Evolutionary conservation across 441 rosid species (phyloP).

Genomic region (Erodium moschatum): DNA sequence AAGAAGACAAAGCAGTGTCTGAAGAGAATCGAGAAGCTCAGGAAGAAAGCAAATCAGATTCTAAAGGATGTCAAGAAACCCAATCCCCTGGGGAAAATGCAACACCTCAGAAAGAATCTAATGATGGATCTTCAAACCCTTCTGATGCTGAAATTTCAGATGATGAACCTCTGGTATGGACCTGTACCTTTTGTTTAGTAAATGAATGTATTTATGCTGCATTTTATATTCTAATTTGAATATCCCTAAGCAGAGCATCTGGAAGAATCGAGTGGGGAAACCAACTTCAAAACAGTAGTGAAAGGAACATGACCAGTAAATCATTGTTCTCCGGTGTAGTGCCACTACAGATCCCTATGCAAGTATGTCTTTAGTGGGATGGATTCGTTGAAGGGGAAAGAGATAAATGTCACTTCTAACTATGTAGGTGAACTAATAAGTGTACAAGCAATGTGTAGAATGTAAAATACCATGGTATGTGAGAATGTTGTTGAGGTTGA

Average conservation of each 20-base stretch:
- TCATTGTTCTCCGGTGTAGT: neutral
- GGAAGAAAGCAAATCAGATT: too few relatives aligned
- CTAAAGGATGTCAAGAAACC: conserved; percentile 27
- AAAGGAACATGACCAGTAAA: too few relatives aligned
- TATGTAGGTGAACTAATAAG: conserved; percentile 27
- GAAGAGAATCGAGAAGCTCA: conserved; percentile 22
- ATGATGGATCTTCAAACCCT: conserved; percentile 18
- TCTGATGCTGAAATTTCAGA: conserved; percentile 51
- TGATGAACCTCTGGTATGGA: conserved; percentile 83
- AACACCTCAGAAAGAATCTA: conserved; percentile 10
- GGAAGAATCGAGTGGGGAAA: conserved; percentile 67
- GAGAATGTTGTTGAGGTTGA: too few relatives aligned
- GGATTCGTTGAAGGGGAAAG: conserved; percentile 16
- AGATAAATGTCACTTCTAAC: conserved; percentile 21
- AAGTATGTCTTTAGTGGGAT: conserved; percentile 7
- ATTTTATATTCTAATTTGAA: conserved; percentile 16
- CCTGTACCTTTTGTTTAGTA: conserved; percentile 13
- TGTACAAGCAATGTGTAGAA: conserved; percentile 20
- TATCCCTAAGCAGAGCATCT: conserved; percentile 55
- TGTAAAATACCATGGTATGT: conserved; percentile 24
- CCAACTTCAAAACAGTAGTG: conserved; percentile 29
- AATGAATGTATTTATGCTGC: neutral
- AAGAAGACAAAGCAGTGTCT: conserved; percentile 36
- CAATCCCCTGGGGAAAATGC: conserved; percentile 27
- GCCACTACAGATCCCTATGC: conserved; percentile 15